Percentiles rank a stretch among this genome's conserved stretches.
These are phyloP conservation scores for Atkinsonella texensis DNA, from an alignment of 2,329 filamentous ascomycete genomes.

Conservation along the genomic window DNA sequence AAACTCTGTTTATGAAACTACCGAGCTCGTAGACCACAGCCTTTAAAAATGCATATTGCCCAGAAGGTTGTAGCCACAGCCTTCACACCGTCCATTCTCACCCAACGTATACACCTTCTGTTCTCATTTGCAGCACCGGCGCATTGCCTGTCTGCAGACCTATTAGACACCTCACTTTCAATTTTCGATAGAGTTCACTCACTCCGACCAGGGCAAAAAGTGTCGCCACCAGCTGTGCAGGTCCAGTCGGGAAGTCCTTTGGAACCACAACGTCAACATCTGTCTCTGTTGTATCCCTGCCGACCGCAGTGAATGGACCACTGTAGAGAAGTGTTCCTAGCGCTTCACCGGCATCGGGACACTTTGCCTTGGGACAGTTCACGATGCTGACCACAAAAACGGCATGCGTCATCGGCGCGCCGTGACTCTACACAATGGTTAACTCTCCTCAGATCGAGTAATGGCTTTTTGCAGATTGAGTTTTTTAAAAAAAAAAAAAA, in stretches of 20 bases:
- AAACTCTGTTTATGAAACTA: too few species aligned
- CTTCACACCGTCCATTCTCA: background rate
- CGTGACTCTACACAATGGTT: background rate
- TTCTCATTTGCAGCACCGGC: background rate
- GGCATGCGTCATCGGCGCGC: background rate
- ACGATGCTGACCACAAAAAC: conserved; percentile 4
- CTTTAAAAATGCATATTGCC: too few species aligned
- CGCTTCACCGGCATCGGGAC: background rate
- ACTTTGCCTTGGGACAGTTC: background rate
- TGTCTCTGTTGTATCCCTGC: background rate
- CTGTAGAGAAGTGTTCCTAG: conserved; percentile 1
- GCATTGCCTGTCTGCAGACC: background rate
- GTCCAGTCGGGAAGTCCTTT: background rate
- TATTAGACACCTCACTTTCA: background rate
- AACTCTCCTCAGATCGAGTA: too few species aligned
- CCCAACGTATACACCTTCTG: background rate
- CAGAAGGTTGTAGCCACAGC: too few species aligned
- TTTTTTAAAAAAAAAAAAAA: too few species aligned
- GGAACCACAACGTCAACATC: background rate
- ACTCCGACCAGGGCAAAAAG: conserved; percentile 3
- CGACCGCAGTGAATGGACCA: too few species aligned
- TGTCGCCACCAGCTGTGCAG: conserved; percentile 4
- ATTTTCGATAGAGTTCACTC: background rate
- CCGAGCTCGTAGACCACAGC: too few species aligned
- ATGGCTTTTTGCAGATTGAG: too few species aligned